These are phyloP conservation scores for Cryptococcus sp. DNA, from an alignment of 1,284 basidiomycete genomes.

Conservation along the genomic window DNA sequence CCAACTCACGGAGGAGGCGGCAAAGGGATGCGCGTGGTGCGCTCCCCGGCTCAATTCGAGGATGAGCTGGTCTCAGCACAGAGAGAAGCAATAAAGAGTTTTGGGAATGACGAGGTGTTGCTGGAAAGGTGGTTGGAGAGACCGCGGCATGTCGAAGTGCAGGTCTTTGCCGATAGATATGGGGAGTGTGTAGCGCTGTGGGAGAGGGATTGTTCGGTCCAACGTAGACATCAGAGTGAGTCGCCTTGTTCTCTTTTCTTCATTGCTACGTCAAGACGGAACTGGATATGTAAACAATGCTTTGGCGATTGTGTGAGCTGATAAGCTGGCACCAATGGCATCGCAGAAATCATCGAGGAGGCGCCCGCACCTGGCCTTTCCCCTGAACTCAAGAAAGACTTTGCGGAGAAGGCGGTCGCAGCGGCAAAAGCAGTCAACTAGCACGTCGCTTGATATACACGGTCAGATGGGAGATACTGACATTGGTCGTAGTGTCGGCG, in stretches of 20 bases:
- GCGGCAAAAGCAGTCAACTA: constrained; percentile 89
- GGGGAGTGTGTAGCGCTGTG: constrained; percentile 83
- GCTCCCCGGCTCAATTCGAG: constrained; percentile 57
- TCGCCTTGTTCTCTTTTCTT: constrained; percentile 3
- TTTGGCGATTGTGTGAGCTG: not conserved
- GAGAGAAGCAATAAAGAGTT: constrained; percentile 81
- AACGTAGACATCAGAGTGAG: constrained; percentile 80
- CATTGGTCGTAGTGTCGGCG: constrained; percentile 61
- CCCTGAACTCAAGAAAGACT: constrained; percentile 70
- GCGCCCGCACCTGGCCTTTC: constrained; percentile 88
- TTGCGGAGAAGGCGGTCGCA: constrained; percentile 84
- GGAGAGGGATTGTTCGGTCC: constrained; percentile 93
- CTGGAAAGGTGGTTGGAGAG: constrained; percentile 83
- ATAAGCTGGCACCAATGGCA: not conserved
- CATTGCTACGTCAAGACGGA: not conserved
- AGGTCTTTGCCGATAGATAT: constrained; percentile 78
- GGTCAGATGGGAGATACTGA: not conserved
- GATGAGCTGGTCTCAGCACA: constrained; percentile 79
- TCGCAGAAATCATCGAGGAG: constrained; percentile 56
- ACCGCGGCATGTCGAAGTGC: constrained; percentile 85
- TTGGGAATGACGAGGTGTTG: constrained; percentile 81
- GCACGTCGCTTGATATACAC: constrained; percentile 17
- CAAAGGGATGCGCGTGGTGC: constrained; percentile 68
- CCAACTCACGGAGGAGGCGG: constrained; percentile 73
- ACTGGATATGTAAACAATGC: not conserved